Percentiles rank a stretch among this genome's conserved stretches.
phyloP scores from a whole-genome alignment of 768 basidiomycete species.

The Amanita molliuscula region DNA sequence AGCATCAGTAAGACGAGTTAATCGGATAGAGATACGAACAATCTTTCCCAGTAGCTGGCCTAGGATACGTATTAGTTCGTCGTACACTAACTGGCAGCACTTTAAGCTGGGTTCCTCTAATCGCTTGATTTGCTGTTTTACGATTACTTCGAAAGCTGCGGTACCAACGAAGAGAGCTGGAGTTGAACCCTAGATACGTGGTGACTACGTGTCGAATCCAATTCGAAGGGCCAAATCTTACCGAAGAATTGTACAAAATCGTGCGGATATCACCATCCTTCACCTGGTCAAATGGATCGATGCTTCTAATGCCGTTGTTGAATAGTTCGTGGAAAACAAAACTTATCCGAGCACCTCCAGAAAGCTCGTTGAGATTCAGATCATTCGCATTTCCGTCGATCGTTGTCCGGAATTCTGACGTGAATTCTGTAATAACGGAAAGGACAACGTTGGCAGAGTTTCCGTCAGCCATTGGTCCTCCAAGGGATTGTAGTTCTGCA shows the following conservation, averaged over 20 bases:
- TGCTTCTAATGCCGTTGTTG: constrained; percentile 90
- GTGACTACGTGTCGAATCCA: background rate
- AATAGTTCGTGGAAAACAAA: constrained; percentile 99
- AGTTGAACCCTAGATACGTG: constrained; percentile 68
- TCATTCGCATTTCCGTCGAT: constrained; percentile 99
- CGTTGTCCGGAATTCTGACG: constrained; percentile 89
- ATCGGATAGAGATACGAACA: constrained; percentile 31
- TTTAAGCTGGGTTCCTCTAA: constrained; percentile 90
- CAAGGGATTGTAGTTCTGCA: constrained; percentile 72
- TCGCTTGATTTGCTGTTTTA: constrained; percentile 97
- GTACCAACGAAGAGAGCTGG: constrained; percentile 96
- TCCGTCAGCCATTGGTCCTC: constrained; percentile 73
- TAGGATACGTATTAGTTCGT: constrained; percentile 94
- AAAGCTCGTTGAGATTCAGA: constrained; percentile 87
- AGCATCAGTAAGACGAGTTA: background rate
- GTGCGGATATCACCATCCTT: constrained; percentile 97
- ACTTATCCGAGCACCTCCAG: constrained; percentile 97
- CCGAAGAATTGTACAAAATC: constrained; percentile 95
- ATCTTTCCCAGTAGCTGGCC: constrained; percentile 86
- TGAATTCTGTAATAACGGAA: constrained; percentile 97
- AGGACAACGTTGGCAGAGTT: constrained; percentile 89
- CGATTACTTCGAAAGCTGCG: constrained; percentile 95
- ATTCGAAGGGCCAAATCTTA: constrained; percentile 42
- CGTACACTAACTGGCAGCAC: constrained; percentile 93
- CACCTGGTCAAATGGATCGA: constrained; percentile 98